Evolutionary conservation across 2,329 filamentous ascomycete species (phyloP).

Genomic region (Fusarium verrucosum): DNA sequence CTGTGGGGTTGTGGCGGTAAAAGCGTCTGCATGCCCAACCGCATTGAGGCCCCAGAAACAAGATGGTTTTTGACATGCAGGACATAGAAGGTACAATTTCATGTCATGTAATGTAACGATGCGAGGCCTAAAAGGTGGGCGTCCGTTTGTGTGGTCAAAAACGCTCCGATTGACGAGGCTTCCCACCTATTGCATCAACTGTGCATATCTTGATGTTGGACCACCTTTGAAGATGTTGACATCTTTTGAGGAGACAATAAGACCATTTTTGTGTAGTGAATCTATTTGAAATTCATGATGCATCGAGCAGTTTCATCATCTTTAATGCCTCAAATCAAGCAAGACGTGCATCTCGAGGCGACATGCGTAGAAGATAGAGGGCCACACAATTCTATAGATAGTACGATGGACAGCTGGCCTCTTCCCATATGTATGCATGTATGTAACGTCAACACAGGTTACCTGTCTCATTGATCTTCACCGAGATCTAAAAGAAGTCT

Average conservation of each 20-base stretch:
- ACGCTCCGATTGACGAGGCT: conserved; percentile 33
- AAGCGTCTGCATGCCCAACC: conserved; percentile 61
- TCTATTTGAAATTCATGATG: not conserved
- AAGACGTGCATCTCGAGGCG: conserved; percentile 27
- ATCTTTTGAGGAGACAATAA: conserved; percentile 24
- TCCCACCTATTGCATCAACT: conserved; percentile 32
- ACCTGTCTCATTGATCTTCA: conserved; percentile 20
- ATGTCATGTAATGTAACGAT: conserved; percentile 19
- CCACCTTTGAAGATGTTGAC: conserved; percentile 7
- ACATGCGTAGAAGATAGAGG: conserved; percentile 11
- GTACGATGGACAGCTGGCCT: conserved; percentile 37
- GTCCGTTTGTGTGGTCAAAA: conserved; percentile 31
- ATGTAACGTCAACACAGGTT: conserved; percentile 12
- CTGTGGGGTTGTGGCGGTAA: conserved; percentile 53
- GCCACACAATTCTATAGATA: conserved; percentile 30
- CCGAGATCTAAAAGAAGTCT: conserved; percentile 21
- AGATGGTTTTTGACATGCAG: conserved; percentile 37
- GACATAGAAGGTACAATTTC: conserved; percentile 18
- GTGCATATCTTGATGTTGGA: conserved; percentile 8
- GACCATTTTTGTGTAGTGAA: not conserved
- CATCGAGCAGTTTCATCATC: not conserved
- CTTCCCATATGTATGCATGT: conserved; percentile 13
- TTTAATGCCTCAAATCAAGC: conserved; percentile 31
- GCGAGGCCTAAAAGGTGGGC: conserved; percentile 24
- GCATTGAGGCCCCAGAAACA: conserved; percentile 44